A percentile compares a stretch with the other conserved stretches of the same genome.
These are phyloP conservation scores for Chrysanthemum makinoi DNA, from an alignment of 129 eudicot species.

Conservation along the genomic window DNA sequence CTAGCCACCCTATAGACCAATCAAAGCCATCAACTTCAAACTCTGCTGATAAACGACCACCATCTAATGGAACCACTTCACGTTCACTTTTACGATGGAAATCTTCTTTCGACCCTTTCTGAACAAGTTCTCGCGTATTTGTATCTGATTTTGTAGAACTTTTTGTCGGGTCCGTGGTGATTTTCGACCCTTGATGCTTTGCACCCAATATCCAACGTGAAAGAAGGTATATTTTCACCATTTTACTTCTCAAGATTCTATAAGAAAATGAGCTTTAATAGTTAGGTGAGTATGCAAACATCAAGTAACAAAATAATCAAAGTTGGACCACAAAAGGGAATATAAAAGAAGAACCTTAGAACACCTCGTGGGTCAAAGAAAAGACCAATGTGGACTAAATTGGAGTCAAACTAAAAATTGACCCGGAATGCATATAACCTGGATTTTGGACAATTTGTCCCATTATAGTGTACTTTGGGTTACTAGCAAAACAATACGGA, in stretches of 20 bases:
- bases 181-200: neutral
- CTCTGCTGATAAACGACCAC: slow-evolving; percentile 46
- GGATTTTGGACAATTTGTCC: neutral
- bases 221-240: neutral
- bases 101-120: neutral
- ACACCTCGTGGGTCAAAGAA: slow-evolving; percentile 9
- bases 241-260: neutral
- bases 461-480: no score
- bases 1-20: slow-evolving; percentile 71
- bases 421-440: neutral
- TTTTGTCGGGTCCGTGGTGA: neutral
- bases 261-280: neutral
- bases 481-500: no score
- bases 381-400: neutral
- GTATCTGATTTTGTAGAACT: neutral
- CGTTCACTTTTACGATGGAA: neutral
- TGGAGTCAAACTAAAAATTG: slow-evolving; percentile 2
- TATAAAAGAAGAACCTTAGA: neutral
- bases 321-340: neutral
- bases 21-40: slow-evolving; percentile 52
- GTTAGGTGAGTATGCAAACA: neutral
- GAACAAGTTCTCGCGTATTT: neutral
- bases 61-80: slow-evolving; percentile 54
- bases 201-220: neutral
- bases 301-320: neutral